Conservation (phyloP, 148 eudicot species). For the Cornus florida region DNA sequence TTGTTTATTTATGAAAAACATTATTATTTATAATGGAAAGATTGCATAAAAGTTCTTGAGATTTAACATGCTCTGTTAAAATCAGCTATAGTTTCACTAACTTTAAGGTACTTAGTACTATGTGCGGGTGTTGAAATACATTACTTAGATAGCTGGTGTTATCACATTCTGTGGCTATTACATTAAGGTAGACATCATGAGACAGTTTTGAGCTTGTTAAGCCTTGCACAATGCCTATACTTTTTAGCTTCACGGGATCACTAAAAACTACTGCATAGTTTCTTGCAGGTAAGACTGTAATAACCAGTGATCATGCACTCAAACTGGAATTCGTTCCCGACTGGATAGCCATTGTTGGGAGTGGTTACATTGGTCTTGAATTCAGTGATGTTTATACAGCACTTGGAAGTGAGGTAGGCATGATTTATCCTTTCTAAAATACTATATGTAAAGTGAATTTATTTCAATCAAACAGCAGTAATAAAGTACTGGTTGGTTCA, state of each 20-base stretch:
- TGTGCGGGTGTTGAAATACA: not conserved
- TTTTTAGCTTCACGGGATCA: not conserved
- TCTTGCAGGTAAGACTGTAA: constrained; percentile 90
- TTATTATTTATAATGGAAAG: not conserved
- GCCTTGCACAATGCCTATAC: not conserved
- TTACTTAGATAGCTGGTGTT: not conserved
- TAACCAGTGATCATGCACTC: constrained; percentile 99
- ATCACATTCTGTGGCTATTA: not conserved
- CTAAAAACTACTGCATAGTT: constrained; percentile 5
- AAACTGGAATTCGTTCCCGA: constrained; percentile 95
- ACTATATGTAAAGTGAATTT: not conserved
- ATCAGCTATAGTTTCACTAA: not conserved
- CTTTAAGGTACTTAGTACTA: not conserved
- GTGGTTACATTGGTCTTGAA: constrained; percentile 99
- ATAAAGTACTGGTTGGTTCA: not conserved
- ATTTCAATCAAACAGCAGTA: not conserved
- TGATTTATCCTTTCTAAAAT: not conserved
- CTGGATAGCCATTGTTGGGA: constrained; percentile 98
- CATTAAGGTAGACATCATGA: not conserved
- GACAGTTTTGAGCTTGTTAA: not conserved
- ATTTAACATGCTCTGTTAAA: not conserved
- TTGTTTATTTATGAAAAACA: not conserved
- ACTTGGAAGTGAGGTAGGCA: constrained; percentile 95
- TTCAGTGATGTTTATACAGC: constrained; percentile 99
- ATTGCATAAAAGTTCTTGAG: not conserved